These are phyloP conservation scores for Cryptosporidium bovis DNA, from an alignment of 169 alveolate species.

Conservation along the genomic window DNA sequence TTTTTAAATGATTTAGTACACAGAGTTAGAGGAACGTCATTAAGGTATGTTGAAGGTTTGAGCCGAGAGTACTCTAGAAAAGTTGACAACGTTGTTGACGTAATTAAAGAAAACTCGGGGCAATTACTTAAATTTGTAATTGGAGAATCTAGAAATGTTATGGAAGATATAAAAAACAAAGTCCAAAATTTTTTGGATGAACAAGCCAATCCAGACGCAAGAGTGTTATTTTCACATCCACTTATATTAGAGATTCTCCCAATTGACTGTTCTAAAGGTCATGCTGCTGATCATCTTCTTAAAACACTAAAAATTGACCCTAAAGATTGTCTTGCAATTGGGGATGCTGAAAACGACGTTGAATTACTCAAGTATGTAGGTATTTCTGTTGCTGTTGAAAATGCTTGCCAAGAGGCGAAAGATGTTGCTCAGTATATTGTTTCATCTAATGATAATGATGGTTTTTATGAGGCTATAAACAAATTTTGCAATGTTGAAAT, in stretches of 20 bases:
- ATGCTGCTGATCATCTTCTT: constrained; percentile 80
- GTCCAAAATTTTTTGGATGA: constrained; percentile 76
- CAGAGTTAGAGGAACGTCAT: constrained; percentile 28
- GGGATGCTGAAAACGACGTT: constrained; percentile 86
- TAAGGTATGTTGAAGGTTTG: constrained; percentile 45
- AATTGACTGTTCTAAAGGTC: constrained; percentile 79
- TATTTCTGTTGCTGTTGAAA: constrained; percentile 79
- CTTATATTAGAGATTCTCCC: constrained; percentile 80
- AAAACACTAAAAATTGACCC: constrained; percentile 75
- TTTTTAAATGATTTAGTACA: constrained; percentile 53
- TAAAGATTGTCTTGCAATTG: constrained; percentile 80
- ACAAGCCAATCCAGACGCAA: constrained; percentile 41
- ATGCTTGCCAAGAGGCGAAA: constrained; percentile 81
- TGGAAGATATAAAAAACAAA: constrained; percentile 72
- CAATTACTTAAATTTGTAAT: constrained; percentile 51
- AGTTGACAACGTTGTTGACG: constrained; percentile 56
- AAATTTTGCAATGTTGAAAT: constrained; percentile 72
- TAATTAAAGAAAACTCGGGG: constrained; percentile 26
- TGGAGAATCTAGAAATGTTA: constrained; percentile 46
- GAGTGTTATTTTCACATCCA: constrained; percentile 79
- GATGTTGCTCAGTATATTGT: constrained; percentile 77
- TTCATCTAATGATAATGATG: constrained; percentile 78
- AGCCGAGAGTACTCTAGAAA: constrained; percentile 55
- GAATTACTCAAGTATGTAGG: constrained; percentile 79
- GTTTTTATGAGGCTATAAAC: constrained; percentile 72